These are phyloP conservation scores for Exophiala aquamarina DNA, from an alignment of 2,329 filamentous ascomycete species.

Conservation along the genomic window DNA sequence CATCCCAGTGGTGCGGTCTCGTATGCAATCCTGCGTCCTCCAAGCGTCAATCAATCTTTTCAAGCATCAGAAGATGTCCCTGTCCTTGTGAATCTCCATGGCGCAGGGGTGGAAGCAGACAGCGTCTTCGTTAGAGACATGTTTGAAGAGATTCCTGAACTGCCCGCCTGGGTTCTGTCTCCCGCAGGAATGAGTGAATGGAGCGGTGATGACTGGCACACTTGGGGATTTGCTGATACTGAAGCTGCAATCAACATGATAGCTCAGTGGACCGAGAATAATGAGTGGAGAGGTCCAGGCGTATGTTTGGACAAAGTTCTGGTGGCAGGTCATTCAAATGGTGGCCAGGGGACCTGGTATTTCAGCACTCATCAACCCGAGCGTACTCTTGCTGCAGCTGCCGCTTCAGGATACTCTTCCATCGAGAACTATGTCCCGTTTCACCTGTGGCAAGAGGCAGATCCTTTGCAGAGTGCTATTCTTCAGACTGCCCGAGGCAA, in stretches of 20 bases:
- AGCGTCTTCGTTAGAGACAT: conserved; percentile 46
- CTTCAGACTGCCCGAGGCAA: conserved; percentile 50
- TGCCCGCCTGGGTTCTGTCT: conserved; percentile 57
- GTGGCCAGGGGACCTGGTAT: conserved; percentile 61
- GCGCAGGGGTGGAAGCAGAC: conserved; percentile 58
- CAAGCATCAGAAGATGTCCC: conserved; percentile 37
- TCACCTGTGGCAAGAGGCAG: conserved; percentile 54
- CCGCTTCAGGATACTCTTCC: conserved; percentile 59
- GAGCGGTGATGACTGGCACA: conserved; percentile 63
- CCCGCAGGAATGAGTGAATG: conserved; percentile 59
- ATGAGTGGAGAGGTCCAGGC: conserved; percentile 49
- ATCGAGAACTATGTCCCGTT: conserved; percentile 62
- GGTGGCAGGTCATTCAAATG: conserved; percentile 60
- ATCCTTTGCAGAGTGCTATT: conserved; percentile 50
- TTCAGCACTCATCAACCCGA: conserved; percentile 56
- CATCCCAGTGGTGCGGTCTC: conserved; percentile 56
- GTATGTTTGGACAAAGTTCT: conserved; percentile 51
- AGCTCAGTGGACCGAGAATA: conserved; percentile 49
- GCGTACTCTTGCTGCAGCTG: conserved; percentile 55
- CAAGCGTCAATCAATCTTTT: conserved; percentile 41
- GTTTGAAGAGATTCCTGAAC: conserved; percentile 50
- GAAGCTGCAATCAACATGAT: conserved; percentile 53
- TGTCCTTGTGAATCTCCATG: conserved; percentile 54
- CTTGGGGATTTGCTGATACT: conserved; percentile 58
- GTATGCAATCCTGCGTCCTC: conserved; percentile 58